Percentiles rank a stretch among this genome's conserved stretches.
Evolutionary conservation across 202 grass and related monocot genomes (phyloP).

Genomic region (Musa balbisiana): DNA sequence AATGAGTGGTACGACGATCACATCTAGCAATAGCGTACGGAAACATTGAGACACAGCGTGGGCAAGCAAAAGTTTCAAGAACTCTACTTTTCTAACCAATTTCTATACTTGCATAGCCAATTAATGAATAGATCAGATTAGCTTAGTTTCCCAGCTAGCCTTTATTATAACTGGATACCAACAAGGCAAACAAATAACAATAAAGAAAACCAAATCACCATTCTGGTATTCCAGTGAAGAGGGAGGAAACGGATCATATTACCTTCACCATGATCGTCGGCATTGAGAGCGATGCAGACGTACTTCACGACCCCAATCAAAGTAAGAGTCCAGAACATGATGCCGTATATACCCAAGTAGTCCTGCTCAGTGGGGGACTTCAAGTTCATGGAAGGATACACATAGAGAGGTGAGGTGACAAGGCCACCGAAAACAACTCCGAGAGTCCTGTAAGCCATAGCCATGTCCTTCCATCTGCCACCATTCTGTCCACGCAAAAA

Average conservation of each 20-base stretch:
- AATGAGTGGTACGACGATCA: no score
- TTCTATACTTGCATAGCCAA: no score
- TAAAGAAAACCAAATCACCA: neutral
- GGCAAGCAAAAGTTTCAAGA: no score
- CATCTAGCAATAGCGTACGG: no score
- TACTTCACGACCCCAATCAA: constrained; percentile 59
- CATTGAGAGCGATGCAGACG: constrained; percentile 53
- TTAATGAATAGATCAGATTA: no score
- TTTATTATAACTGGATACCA: no score
- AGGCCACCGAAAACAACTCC: constrained; percentile 66
- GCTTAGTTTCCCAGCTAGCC: no score
- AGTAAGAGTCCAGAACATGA: constrained; percentile 74
- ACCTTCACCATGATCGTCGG: constrained; percentile 67
- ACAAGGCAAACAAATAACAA: neutral
- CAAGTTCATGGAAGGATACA: constrained; percentile 71
- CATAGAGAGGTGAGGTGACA: constrained; percentile 60
- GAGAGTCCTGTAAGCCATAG: constrained; percentile 50
- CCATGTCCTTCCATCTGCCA: constrained; percentile 28
- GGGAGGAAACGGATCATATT: neutral
- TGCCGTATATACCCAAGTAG: constrained; percentile 63
- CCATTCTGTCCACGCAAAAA: constrained; percentile 11
- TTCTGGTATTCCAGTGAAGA: neutral
- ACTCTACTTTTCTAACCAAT: no score
- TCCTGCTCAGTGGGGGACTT: constrained; percentile 43
- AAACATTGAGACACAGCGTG: no score